These are phyloP conservation scores for Termitomyces sp. DNA, from an alignment of 768 basidiomycete genomes.

Conservation along the genomic window DNA sequence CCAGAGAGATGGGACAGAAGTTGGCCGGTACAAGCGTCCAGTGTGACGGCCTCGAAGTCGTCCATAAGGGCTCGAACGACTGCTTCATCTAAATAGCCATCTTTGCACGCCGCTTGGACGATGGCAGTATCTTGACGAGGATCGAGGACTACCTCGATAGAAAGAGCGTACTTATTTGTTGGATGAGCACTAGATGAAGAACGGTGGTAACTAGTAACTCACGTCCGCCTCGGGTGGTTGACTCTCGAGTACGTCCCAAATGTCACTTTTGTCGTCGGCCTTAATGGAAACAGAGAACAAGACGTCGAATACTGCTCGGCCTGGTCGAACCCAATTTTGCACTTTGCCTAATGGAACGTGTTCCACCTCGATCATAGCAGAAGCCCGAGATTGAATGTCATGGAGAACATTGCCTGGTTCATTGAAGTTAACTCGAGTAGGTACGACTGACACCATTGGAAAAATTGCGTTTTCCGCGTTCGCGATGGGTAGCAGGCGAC, in stretches of 20 bases:
- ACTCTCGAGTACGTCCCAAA: slow-evolving; percentile 25
- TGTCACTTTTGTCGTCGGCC: slow-evolving; percentile 6
- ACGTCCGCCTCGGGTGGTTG: slow-evolving; percentile 30
- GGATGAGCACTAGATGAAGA: not conserved
- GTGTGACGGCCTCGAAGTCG: slow-evolving; percentile 19
- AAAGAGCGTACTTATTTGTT: slow-evolving; percentile 23
- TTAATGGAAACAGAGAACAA: slow-evolving; percentile 30
- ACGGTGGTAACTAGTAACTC: slow-evolving; percentile 9
- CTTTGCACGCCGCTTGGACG: slow-evolving; percentile 24
- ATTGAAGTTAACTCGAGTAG: slow-evolving; percentile 23
- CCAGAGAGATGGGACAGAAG: not conserved
- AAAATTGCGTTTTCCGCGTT: slow-evolving; percentile 23
- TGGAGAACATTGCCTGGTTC: slow-evolving; percentile 14
- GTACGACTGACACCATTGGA: slow-evolving; percentile 29
- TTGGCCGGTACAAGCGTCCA: slow-evolving; percentile 9
- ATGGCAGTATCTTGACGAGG: slow-evolving; percentile 16
- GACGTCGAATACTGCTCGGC: slow-evolving; percentile 24
- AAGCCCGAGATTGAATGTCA: slow-evolving; percentile 22
- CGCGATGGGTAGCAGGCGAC: slow-evolving; percentile 27
- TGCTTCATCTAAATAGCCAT: slow-evolving; percentile 7
- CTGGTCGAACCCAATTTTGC: slow-evolving; percentile 30
- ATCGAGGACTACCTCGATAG: slow-evolving; percentile 27
- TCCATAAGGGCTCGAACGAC: slow-evolving; percentile 16
- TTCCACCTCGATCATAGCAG: slow-evolving; percentile 26
- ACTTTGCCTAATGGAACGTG: slow-evolving; percentile 28